phyloP scores from a whole-genome alignment of 75 land plant genomes.

The Cupressus sempervirens region DNA sequence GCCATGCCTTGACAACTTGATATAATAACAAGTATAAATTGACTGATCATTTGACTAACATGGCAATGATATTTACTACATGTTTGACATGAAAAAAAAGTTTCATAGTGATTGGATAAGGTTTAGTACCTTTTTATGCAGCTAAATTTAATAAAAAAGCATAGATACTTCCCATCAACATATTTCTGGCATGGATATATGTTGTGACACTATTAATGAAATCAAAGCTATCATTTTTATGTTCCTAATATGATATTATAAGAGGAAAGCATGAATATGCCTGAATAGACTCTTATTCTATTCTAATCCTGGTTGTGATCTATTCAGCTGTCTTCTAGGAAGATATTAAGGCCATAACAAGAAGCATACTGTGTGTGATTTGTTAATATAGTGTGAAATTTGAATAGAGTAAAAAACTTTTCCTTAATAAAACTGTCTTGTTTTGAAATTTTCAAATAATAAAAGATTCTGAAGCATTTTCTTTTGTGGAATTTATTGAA shows the following conservation, averaged over 20 bases:
- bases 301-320: neutral
- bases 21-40: too few species aligned
- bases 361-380: neutral
- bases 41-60: too few species aligned
- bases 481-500: neutral
- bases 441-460: neutral
- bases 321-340: neutral
- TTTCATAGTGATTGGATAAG: too few species aligned
- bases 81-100: too few species aligned
- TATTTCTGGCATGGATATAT: neutral
- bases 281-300: neutral
- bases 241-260: neutral
- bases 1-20: too few species aligned
- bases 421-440: neutral
- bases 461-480: neutral
- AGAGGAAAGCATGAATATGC: neutral
- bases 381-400: neutral
- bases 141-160: too few species aligned
- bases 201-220: neutral
- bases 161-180: too few species aligned
- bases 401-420: neutral
- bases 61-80: too few species aligned
- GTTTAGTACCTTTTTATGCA: too few species aligned
- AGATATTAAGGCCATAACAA: neutral
- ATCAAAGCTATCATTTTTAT: neutral